phyloP scores from a whole-genome alignment of 768 basidiomycete genomes.

The Calocybe indica region DNA sequence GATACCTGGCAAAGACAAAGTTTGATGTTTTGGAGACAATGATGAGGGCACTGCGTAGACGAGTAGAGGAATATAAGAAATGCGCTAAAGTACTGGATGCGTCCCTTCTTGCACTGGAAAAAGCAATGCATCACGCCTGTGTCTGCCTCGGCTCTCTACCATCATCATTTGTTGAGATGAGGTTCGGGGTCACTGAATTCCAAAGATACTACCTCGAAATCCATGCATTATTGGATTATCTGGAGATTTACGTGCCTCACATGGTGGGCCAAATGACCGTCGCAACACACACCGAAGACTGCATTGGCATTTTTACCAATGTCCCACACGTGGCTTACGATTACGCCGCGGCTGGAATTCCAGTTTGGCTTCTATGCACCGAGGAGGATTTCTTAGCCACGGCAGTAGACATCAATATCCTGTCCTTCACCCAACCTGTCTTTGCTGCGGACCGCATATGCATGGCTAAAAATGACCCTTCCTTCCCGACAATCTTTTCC shows the following conservation, averaged over 20 bases:
- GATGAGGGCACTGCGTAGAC: neutral
- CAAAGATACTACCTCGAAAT: neutral
- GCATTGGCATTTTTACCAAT: too few species aligned
- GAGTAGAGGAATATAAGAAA: neutral
- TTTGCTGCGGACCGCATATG: too few species aligned
- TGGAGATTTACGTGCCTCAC: neutral
- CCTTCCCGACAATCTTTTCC: neutral
- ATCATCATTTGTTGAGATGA: neutral
- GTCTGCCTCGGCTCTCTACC: neutral
- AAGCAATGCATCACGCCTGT: neutral
- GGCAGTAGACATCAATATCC: too few species aligned
- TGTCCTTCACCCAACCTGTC: too few species aligned
- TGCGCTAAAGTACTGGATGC: neutral
- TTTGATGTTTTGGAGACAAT: neutral
- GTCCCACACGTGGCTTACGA: too few species aligned
- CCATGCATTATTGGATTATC: neutral
- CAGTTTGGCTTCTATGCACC: neutral
- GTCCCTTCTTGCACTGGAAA: neutral
- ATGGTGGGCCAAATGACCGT: too few species aligned
- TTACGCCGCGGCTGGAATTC: neutral
- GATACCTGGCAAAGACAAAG: neutral
- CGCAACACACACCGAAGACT: too few species aligned
- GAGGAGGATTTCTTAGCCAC: too few species aligned
- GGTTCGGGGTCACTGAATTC: neutral
- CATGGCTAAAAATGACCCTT: too few species aligned